Conservation (phyloP, 495 filamentous ascomycete genomes). For the Hypoxylon subgilvum region DNA sequence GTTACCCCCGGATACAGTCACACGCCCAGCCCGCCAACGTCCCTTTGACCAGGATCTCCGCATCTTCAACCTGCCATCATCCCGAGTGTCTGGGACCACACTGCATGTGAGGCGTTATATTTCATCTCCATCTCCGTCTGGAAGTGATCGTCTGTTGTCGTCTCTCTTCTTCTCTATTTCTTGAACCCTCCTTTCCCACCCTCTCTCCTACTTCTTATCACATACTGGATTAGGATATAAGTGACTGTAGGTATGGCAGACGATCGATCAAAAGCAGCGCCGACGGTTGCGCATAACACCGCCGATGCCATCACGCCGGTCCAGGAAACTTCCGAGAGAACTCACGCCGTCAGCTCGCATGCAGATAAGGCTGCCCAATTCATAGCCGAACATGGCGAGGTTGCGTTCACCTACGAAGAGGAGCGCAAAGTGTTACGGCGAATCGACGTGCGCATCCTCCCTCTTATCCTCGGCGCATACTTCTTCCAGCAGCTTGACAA, state of each 20-base stretch:
- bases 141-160: neutral
- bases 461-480: conserved; percentile 58
- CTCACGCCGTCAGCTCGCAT: conserved; percentile 23
- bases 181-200: neutral
- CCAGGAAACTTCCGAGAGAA: conserved; percentile 27
- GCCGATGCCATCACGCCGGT: conserved; percentile 37
- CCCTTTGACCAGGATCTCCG: conserved; percentile 30
- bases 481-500: conserved; percentile 64
- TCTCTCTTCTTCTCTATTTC: neutral
- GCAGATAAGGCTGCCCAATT: conserved; percentile 51
- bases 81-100: conserved; percentile 28
- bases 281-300: conserved; percentile 19
- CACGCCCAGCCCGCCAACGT: conserved; percentile 17
- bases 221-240: neutral
- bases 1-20: conserved; percentile 6
- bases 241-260: conserved; percentile 22
- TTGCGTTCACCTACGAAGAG: conserved; percentile 48
- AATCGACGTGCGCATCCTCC: conserved; percentile 56
- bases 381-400: conserved; percentile 47
- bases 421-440: conserved; percentile 47
- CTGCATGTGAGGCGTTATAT: conserved; percentile 21
- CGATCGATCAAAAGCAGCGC: conserved; percentile 4
- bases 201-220: neutral
- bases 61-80: conserved; percentile 23
- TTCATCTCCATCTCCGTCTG: neutral